phyloP scores from a whole-genome alignment of 1,284 basidiomycete species.

The Ganoderma boninense region DNA sequence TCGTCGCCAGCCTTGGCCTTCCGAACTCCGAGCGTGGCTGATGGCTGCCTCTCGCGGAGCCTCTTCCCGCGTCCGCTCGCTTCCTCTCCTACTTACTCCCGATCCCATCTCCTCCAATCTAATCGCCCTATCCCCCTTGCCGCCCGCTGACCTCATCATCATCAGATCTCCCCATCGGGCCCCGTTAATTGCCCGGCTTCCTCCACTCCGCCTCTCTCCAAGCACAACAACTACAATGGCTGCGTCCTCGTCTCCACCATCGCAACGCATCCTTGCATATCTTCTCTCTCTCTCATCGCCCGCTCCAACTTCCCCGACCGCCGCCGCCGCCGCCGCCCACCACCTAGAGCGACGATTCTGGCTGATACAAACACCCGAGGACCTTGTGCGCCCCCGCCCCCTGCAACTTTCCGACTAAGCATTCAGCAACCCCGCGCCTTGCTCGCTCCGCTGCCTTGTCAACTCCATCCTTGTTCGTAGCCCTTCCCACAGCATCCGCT shows the following conservation, averaged over 20 bases:
- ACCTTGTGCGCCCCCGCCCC: neutral
- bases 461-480: neutral
- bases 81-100: slow-evolving; percentile 11
- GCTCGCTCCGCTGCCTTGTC: slow-evolving; percentile 3
- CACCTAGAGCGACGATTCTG: neutral
- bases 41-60: neutral
- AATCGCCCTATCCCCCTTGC: slow-evolving; percentile 4
- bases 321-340: slow-evolving; percentile 1
- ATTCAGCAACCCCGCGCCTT: neutral
- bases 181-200: slow-evolving; percentile 24
- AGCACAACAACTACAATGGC: neutral
- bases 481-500: neutral
- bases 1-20: slow-evolving; percentile 16
- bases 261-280: neutral
- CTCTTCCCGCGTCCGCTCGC: slow-evolving; percentile 12
- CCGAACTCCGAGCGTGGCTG: slow-evolving; percentile 21
- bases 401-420: neutral
- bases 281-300: neutral
- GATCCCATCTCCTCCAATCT: slow-evolving; percentile 20
- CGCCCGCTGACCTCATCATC: slow-evolving; percentile 15
- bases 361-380: neutral
- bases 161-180: slow-evolving; percentile 19
- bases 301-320: neutral
- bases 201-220: neutral
- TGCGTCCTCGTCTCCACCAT: slow-evolving; percentile 2